phyloP scores from a whole-genome alignment of 805 yeast species.

The Monosporozyma solicola region DNA sequence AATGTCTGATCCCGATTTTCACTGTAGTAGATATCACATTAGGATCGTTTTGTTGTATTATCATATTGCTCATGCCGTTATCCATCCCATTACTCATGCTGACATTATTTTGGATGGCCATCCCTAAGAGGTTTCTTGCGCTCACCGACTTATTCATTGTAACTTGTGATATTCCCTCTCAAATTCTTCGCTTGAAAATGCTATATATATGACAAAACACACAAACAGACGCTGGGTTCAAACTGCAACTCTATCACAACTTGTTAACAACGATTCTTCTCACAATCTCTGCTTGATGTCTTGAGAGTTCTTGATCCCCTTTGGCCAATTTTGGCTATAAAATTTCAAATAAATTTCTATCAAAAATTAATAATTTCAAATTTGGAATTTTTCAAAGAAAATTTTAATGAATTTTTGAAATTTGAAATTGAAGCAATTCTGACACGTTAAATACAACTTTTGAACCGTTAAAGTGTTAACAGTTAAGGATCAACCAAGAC shows the following conservation, averaged over 20 bases:
- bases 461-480: neutral
- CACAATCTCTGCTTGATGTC: too few species aligned
- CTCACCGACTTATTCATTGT: neutral
- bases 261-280: too few species aligned
- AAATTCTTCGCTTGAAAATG: neutral
- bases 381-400: neutral
- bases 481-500: neutral
- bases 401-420: neutral
- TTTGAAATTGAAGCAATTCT: neutral
- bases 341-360: neutral
- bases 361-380: neutral
- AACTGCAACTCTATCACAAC: too few species aligned
- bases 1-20: conserved; percentile 58
- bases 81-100: neutral
- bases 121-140: neutral
- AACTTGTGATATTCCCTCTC: neutral
- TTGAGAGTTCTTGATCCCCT: too few species aligned
- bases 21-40: conserved; percentile 25
- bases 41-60: neutral
- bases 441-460: neutral
- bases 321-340: too few species aligned
- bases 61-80: conserved; percentile 2
- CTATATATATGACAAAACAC: too few species aligned
- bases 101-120: neutral
- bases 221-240: too few species aligned